Percentiles rank a stretch among this genome's conserved stretches.
These are phyloP conservation scores for Pseudogymnoascus sp. DNA, from an alignment of 2,329 filamentous ascomycete genomes.

Conservation along the genomic window DNA sequence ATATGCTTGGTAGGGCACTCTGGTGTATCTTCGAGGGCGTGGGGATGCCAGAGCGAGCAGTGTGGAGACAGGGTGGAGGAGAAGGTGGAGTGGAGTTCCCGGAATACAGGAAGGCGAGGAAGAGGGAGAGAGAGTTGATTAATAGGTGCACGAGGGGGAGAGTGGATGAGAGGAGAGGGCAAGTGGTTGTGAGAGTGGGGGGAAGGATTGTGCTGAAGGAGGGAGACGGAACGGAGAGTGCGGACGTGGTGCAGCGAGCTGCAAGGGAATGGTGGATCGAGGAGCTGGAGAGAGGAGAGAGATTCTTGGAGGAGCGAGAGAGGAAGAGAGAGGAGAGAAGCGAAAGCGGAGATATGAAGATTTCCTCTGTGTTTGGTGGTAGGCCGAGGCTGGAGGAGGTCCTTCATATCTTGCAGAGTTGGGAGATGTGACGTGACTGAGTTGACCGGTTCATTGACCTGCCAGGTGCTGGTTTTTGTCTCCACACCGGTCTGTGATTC, in stretches of 20 bases:
- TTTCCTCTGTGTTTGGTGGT: not conserved
- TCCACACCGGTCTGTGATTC: not conserved
- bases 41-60: conserved; percentile 8
- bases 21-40: conserved; percentile 14
- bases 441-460: not conserved
- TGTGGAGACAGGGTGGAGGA: not conserved
- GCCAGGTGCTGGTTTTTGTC: not conserved
- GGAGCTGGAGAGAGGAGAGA: not conserved
- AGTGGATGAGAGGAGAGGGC: not conserved
- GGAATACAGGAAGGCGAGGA: not conserved
- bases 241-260: not conserved
- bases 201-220: not conserved
- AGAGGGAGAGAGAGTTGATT: conserved; percentile 1
- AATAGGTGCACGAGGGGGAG: not conserved
- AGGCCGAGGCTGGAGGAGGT: not conserved
- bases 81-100: conserved; percentile 9
- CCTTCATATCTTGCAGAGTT: not conserved
- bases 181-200: not conserved
- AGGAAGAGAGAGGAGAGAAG: not conserved
- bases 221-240: not conserved
- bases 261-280: not conserved
- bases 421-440: not conserved
- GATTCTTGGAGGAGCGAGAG: not conserved
- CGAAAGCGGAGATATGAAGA: not conserved
- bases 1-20: conserved; percentile 12